phyloP scores from a whole-genome alignment of 306 rosid species.

The Cicer bijugum region DNA sequence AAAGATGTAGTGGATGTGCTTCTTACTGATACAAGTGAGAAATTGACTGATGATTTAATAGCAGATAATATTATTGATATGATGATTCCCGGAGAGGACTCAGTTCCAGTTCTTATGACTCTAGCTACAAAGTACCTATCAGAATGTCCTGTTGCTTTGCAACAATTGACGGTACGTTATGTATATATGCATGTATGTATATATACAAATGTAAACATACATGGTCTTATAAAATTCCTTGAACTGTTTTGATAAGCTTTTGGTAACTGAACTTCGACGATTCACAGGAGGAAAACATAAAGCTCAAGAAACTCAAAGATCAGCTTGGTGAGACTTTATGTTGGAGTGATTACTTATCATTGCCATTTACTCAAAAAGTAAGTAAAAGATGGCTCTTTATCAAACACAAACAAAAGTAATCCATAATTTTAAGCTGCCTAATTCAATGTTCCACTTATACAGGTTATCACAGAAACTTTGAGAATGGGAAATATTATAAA shows the following conservation, averaged over 20 bases:
- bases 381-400: slow-evolving; percentile 36
- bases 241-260: slow-evolving; percentile 21
- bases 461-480: slow-evolving; percentile 90
- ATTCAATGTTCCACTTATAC: slow-evolving; percentile 16
- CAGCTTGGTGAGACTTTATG: slow-evolving; percentile 68
- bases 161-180: slow-evolving; percentile 67
- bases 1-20: slow-evolving; percentile 86
- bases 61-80: slow-evolving; percentile 93
- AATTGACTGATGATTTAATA: slow-evolving; percentile 74
- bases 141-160: slow-evolving; percentile 81
- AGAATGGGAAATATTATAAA: slow-evolving; percentile 84
- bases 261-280: slow-evolving; percentile 27
- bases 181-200: background rate
- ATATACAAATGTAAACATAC: background rate
- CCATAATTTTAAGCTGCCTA: slow-evolving; percentile 17
- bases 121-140: slow-evolving; percentile 83
- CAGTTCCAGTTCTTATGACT: slow-evolving; percentile 92
- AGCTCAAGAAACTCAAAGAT: slow-evolving; percentile 68
- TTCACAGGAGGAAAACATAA: slow-evolving; percentile 81
- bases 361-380: slow-evolving; percentile 89
- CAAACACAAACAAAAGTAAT: slow-evolving; percentile 6
- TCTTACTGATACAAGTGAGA: slow-evolving; percentile 73
- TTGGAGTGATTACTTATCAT: slow-evolving; percentile 85
- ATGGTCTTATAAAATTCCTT: slow-evolving; percentile 18
- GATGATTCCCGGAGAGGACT: slow-evolving; percentile 99